Evolutionary conservation across 1,284 basidiomycete genomes (phyloP).

Genomic region (Moesziomyces aphidis): DNA sequence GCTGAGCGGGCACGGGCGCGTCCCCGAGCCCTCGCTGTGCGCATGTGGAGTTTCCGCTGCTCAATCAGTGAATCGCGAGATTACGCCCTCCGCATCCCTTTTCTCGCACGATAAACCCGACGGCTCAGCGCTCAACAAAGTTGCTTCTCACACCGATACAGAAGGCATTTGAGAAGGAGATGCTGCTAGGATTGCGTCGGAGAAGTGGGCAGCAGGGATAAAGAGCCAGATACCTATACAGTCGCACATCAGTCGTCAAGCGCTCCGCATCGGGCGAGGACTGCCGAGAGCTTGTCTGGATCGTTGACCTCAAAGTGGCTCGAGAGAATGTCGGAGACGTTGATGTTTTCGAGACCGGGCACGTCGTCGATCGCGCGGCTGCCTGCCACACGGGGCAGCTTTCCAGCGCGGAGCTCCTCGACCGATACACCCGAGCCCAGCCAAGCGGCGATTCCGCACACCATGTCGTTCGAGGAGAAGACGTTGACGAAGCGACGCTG

Average conservation of each 20-base stretch:
- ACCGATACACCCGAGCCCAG: slow-evolving; percentile 67
- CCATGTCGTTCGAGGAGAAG: slow-evolving; percentile 70
- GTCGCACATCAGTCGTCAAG: slow-evolving; percentile 26
- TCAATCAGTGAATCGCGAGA: not conserved
- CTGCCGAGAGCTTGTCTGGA: slow-evolving; percentile 15
- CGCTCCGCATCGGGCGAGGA: slow-evolving; percentile 42
- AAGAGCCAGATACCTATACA: too few relatives aligned
- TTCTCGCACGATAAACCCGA: too few relatives aligned
- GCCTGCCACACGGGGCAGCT: slow-evolving; percentile 49
- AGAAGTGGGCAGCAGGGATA: not conserved
- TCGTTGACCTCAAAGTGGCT: slow-evolving; percentile 58
- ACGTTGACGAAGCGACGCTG: slow-evolving; percentile 71
- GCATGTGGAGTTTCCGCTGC: not conserved
- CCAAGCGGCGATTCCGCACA: slow-evolving; percentile 71
- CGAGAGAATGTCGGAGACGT: slow-evolving; percentile 55
- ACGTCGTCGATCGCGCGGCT: slow-evolving; percentile 44
- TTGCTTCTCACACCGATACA: too few relatives aligned
- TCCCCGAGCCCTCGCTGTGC: not conserved
- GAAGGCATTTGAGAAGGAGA: not conserved
- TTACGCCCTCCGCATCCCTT: too few relatives aligned
- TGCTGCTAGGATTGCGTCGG: not conserved
- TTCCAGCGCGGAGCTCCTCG: slow-evolving; percentile 70
- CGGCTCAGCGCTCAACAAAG: not conserved
- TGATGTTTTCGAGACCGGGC: slow-evolving; percentile 58
- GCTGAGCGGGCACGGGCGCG: not conserved